Evolutionary conservation across 768 basidiomycete species (phyloP), one percentile per base, ranked within the genome.

Genomic region (Pulveroboletus sp.): DNA sequence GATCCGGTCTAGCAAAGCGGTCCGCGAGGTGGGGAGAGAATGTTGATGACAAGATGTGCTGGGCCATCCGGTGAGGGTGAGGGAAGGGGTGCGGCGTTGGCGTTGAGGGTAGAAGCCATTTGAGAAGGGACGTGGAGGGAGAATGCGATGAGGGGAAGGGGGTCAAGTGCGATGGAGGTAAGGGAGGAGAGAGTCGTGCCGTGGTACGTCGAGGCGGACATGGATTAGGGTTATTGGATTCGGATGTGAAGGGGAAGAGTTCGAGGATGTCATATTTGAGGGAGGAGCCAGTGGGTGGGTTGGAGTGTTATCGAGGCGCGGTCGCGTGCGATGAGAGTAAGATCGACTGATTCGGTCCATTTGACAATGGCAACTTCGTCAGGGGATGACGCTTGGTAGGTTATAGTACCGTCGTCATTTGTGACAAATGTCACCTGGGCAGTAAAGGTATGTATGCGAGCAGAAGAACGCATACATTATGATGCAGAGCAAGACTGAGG

Each of bases 281-380:
- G 8, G 74, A 74, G 2, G 72, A 60, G 7, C 89, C 88, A 5
- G 77, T 65, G 0, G 90, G 85, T n/a, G 0, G 84, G 83, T 51
- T 82, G 85, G 7, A 99, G 74, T 24, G 88, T 84, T 66, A 98
- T 95, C n/a, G 78, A 80, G 1, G 87, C 89, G 33, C 97, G 90
- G 64, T 97, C 93, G 24, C 97, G 89, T 63, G 84, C 85, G 19
- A 84, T 80, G 31, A 99, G 82, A 0, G 90, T 90, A 4, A 99
- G 74, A 1, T 94, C 95, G 55, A 98, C 89, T 0, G 92, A 94
- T 53, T 91, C 87, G 9, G 97, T 98, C 92, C 93, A 98, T 52
- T 84, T 85, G 32, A 99, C 95, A 57, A 99, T 98, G 36, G 97
- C 97, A 38, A 98, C 97, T 72, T 99, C 97, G 61, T 99, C 97